A percentile compares a stretch with the other conserved stretches of the same genome.
Conservation (phyloP, 2,329 filamentous ascomycete species). For the Scedosporium aurantiacum region DNA sequence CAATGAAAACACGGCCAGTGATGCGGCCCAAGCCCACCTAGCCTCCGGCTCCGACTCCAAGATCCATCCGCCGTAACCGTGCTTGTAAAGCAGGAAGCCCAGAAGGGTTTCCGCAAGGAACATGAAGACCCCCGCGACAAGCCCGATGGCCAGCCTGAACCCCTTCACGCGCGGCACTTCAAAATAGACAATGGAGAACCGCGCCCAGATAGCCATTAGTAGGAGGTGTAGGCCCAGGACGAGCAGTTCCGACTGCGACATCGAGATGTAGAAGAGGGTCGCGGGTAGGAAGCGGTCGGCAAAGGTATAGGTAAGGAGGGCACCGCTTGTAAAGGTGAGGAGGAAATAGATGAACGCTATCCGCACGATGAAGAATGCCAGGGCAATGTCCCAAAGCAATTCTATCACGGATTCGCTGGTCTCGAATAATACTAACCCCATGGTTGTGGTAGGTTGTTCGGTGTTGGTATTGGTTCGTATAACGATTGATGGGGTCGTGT, state of each 20-base stretch:
- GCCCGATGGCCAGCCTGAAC: slow-evolving; percentile 3
- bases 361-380: slow-evolving; percentile 22
- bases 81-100: not conserved
- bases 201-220: not conserved
- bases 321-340: slow-evolving; percentile 15
- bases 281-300: slow-evolving; percentile 9
- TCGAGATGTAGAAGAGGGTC: slow-evolving; percentile 4
- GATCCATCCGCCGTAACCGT: not conserved
- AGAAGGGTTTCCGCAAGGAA: not conserved
- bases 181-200: not conserved
- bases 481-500: not conserved
- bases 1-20: not conserved
- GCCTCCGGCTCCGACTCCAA: not conserved
- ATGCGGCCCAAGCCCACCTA: not conserved
- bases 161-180: slow-evolving; percentile 1
- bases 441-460: slow-evolving; percentile 3
- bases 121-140: not conserved
- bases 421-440: slow-evolving; percentile 14
- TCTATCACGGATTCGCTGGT: slow-evolving; percentile 23
- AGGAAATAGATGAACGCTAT: slow-evolving; percentile 20
- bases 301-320: slow-evolving; percentile 11
- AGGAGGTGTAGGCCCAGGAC: not conserved
- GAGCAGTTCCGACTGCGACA: slow-evolving; percentile 6
- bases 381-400: slow-evolving; percentile 25
- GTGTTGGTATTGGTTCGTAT: not conserved